Conservation (phyloP, 139 green algal genomes). For the Picochlorum sp. region DNA sequence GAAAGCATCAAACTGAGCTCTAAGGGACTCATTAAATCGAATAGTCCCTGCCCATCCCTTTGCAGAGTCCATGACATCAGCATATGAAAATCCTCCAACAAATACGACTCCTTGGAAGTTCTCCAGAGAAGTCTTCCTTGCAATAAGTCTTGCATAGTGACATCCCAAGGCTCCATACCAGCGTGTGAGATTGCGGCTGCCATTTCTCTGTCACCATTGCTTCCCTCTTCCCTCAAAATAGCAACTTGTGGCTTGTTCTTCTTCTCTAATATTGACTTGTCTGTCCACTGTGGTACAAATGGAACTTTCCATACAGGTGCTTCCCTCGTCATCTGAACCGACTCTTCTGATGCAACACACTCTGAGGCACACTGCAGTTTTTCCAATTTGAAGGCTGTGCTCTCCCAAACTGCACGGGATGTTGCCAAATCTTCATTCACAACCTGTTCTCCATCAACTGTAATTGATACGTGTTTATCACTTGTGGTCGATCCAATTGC, state of each 20-base stretch:
- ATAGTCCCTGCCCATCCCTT: slow-evolving; percentile 97
- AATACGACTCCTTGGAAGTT: slow-evolving; percentile 68
- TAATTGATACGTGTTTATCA: slow-evolving; percentile 31
- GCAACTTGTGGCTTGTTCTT: slow-evolving; percentile 59
- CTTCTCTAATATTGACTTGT: slow-evolving; percentile 7
- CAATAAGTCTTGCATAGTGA: slow-evolving; percentile 95
- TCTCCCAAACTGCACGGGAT: slow-evolving; percentile 88
- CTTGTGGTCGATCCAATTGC: slow-evolving; percentile 52
- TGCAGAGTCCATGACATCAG: slow-evolving; percentile 91
- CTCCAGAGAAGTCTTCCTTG: slow-evolving; percentile 58
- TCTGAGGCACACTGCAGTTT: slow-evolving; percentile 67
- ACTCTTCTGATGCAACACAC: slow-evolving; percentile 73
- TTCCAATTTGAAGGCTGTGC: slow-evolving; percentile 89
- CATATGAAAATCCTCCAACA: slow-evolving; percentile 58
- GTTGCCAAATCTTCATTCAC: slow-evolving; percentile 35
- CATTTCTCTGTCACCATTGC: slow-evolving; percentile 98
- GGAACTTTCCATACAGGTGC: slow-evolving; percentile 76
- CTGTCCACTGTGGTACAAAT: slow-evolving; percentile 69
- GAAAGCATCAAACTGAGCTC: slow-evolving; percentile 79
- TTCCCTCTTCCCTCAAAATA: slow-evolving; percentile 92
- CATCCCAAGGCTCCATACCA: slow-evolving; percentile 93
- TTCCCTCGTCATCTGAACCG: slow-evolving; percentile 32
- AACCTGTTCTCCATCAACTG: slow-evolving; percentile 43
- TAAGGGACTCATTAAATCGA: slow-evolving; percentile 78
- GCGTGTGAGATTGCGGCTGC: slow-evolving; percentile 69